phyloP scores from a whole-genome alignment of 2,329 filamentous ascomycete species.

The Polytolypa hystricis region DNA sequence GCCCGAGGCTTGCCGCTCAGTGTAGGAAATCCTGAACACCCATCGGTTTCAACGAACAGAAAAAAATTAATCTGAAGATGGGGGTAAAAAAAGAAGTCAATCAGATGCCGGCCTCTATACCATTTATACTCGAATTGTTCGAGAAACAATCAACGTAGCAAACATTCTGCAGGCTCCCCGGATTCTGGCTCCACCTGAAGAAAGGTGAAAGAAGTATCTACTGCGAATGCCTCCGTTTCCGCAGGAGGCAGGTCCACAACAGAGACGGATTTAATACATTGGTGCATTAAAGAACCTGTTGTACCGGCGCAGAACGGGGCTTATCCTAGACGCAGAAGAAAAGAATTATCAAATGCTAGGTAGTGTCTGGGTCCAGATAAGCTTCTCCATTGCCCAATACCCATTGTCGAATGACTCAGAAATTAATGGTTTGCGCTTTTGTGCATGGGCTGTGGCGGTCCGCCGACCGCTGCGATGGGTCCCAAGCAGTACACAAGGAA shows the following conservation, averaged over 20 bases:
- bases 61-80: not conserved
- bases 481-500: too few relatives aligned
- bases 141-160: conserved; percentile 6
- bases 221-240: conserved; percentile 1
- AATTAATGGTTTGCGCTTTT: too few relatives aligned
- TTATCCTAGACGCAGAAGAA: not conserved
- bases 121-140: conserved; percentile 3
- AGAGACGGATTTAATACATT: not conserved
- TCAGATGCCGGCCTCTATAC: conserved; percentile 4
- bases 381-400: not conserved
- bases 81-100: not conserved
- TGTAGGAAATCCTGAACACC: not conserved
- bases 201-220: conserved; percentile 5
- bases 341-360: not conserved
- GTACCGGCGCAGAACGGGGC: conserved; percentile 5
- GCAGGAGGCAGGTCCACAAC: not conserved
- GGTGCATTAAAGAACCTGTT: conserved; percentile 7
- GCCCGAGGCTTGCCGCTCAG: not conserved
- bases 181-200: not conserved
- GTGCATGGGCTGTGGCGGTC: too few relatives aligned
- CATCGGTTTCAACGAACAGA: not conserved
- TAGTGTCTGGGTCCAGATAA: not conserved
- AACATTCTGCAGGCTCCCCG: conserved; percentile 9
- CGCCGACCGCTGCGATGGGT: too few relatives aligned
- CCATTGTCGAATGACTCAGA: too few relatives aligned